Evolutionary conservation across 305 asterid species (phyloP).

Genomic region (Solanum chacoense): DNA sequence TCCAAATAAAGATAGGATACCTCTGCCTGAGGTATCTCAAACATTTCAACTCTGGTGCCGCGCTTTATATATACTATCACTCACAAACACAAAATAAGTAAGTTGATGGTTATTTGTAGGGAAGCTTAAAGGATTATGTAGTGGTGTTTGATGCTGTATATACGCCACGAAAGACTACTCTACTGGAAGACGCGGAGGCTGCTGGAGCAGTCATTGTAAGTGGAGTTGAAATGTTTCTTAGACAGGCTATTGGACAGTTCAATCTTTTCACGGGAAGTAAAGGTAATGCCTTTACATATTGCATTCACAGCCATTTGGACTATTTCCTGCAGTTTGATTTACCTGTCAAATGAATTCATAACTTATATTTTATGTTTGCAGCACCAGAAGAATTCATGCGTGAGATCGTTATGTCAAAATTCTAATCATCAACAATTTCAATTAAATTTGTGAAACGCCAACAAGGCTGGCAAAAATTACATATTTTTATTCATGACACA

Average conservation of each 20-base stretch:
- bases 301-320: background rate
- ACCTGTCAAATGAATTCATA: background rate
- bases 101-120: slow-evolving; percentile 4
- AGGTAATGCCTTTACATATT: slow-evolving; percentile 18
- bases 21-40: slow-evolving; percentile 33
- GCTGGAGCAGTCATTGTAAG: slow-evolving; percentile 56
- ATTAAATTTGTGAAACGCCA: background rate
- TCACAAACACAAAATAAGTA: background rate
- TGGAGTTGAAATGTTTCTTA: slow-evolving; percentile 66
- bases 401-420: slow-evolving; percentile 25
- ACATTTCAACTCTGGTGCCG: background rate
- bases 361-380: slow-evolving; percentile 12
- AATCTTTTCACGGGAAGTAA: slow-evolving; percentile 44
- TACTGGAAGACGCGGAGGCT: slow-evolving; percentile 50
- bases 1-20: slow-evolving; percentile 43
- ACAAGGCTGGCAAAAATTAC: background rate
- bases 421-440: slow-evolving; percentile 10
- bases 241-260: slow-evolving; percentile 61
- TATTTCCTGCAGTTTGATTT: background rate
- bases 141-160: slow-evolving; percentile 64
- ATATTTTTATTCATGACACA: background rate
- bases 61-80: background rate
- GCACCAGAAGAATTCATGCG: slow-evolving; percentile 51
- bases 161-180: slow-evolving; percentile 45
- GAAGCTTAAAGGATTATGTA: slow-evolving; percentile 22